A percentile compares a stretch with the other conserved stretches of the same genome.
Evolutionary conservation across 208 protist genomes (phyloP).

Genomic region (Acanthamoeba healyi): DNA sequence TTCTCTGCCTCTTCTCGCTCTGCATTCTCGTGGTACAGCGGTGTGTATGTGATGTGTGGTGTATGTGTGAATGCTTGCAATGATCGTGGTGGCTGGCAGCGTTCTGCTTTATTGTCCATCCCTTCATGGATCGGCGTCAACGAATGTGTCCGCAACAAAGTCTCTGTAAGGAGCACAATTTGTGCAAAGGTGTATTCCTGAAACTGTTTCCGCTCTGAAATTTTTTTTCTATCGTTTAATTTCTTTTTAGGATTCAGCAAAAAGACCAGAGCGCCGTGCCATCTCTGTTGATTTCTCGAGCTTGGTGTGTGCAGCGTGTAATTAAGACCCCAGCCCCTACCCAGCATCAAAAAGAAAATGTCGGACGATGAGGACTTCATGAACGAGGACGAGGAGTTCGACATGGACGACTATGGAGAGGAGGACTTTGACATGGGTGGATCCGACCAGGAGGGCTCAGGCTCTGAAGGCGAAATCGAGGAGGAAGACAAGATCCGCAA

Average conservation of each 20-base stretch:
- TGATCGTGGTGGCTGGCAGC: neutral
- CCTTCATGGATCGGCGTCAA: too few species aligned
- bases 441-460: neutral
- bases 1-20: neutral
- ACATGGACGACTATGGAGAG: constrained; percentile 82
- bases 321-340: neutral
- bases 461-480: constrained; percentile 84
- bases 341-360: constrained; percentile 3
- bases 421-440: neutral
- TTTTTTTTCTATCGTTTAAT: neutral
- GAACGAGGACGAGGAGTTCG: constrained; percentile 77
- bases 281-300: neutral
- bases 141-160: too few species aligned
- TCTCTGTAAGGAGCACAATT: neutral
- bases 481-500: constrained; percentile 92
- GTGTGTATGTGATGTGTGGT: too few species aligned
- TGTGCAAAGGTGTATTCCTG: neutral
- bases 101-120: too few species aligned
- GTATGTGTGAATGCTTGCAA: neutral
- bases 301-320: neutral
- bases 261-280: neutral
- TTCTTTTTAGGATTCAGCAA: constrained; percentile 17
- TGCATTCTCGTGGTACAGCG: too few species aligned
- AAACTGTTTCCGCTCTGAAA: neutral
- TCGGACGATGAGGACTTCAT: constrained; percentile 70